Percentiles rank a stretch among this genome's conserved stretches.
Conservation (phyloP, 805 yeast species). For the Ogataea nonfermentans region DNA sequence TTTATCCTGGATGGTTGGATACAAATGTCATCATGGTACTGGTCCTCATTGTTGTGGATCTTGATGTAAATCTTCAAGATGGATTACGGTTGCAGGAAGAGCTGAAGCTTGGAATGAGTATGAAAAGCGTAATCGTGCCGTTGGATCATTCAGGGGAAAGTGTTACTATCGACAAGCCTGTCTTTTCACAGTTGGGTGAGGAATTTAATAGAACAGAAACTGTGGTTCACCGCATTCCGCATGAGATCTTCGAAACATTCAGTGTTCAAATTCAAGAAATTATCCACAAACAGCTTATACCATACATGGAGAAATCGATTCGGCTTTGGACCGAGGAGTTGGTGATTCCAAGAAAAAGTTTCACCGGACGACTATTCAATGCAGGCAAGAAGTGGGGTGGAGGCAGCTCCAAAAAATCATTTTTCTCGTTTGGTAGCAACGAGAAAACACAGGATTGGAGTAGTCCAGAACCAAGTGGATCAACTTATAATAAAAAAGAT, state of each 20-base stretch:
- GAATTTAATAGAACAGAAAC: slow-evolving; percentile 33
- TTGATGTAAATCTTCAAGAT: slow-evolving; percentile 42
- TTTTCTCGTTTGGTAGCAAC: slow-evolving; percentile 32
- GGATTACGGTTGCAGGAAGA: slow-evolving; percentile 33
- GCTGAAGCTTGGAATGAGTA: slow-evolving; percentile 23
- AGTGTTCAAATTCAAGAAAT: slow-evolving; percentile 44
- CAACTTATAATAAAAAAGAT: slow-evolving; percentile 44
- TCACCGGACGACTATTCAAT: slow-evolving; percentile 65
- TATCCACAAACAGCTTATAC: slow-evolving; percentile 53
- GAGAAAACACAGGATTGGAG: slow-evolving; percentile 7
- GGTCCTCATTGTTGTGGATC: slow-evolving; percentile 50
- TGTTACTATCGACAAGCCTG: slow-evolving; percentile 29
- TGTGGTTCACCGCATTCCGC: slow-evolving; percentile 11
- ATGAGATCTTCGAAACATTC: slow-evolving; percentile 29
- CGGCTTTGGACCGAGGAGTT: slow-evolving; percentile 82
- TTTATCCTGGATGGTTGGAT: slow-evolving; percentile 63
- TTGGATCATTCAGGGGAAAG: slow-evolving; percentile 8
- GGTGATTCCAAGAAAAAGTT: slow-evolving; percentile 70
- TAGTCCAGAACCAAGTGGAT: slow-evolving; percentile 5
- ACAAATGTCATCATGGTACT: slow-evolving; percentile 58
- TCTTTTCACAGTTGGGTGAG: slow-evolving; percentile 44
- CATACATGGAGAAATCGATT: slow-evolving; percentile 85
- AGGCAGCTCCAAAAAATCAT: slow-evolving; percentile 31
- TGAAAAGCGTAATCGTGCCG: slow-evolving; percentile 23
- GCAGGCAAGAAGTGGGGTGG: slow-evolving; percentile 59